Percentiles rank a stretch among this genome's conserved stretches.
phyloP scores from a whole-genome alignment of 106 monocot genomes.

The Dendrobium officinale region DNA sequence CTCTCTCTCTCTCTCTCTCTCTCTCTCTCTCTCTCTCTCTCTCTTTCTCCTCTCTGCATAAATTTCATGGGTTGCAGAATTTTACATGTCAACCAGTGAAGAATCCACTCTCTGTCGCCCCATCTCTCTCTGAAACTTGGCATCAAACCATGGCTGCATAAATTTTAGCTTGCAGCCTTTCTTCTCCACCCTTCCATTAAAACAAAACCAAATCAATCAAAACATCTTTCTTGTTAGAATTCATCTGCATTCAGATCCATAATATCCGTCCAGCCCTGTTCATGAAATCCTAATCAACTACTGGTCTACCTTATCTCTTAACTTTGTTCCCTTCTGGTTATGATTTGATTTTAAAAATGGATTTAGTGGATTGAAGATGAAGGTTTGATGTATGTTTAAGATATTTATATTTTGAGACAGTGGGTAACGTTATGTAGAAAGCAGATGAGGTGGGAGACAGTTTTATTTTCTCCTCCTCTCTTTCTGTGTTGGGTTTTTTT shows the following conservation, averaged over 20 bases:
- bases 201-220: background rate
- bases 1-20: background rate
- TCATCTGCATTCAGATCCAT: too few relatives aligned
- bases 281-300: too few relatives aligned
- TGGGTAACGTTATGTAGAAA: background rate
- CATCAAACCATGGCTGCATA: constrained; percentile 26
- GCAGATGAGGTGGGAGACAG: constrained; percentile 20
- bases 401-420: background rate
- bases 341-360: background rate
- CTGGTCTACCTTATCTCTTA: background rate
- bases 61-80: constrained; percentile 6
- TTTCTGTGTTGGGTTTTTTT: background rate
- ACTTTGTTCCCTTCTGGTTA: background rate
- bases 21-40: background rate
- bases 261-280: too few relatives aligned
- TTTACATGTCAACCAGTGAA: constrained; percentile 9
- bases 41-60: background rate
- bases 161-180: constrained; percentile 16
- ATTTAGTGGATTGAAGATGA: background rate
- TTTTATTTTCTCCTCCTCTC: constrained; percentile 34
- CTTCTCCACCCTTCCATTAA: background rate
- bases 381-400: constrained; percentile 1
- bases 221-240: background rate
- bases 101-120: background rate
- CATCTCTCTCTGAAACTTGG: background rate